Percentiles rank a stretch among this genome's conserved stretches.
Evolutionary conservation across 805 yeast genomes (phyloP).

Genomic region (Komagataella phaffii): DNA sequence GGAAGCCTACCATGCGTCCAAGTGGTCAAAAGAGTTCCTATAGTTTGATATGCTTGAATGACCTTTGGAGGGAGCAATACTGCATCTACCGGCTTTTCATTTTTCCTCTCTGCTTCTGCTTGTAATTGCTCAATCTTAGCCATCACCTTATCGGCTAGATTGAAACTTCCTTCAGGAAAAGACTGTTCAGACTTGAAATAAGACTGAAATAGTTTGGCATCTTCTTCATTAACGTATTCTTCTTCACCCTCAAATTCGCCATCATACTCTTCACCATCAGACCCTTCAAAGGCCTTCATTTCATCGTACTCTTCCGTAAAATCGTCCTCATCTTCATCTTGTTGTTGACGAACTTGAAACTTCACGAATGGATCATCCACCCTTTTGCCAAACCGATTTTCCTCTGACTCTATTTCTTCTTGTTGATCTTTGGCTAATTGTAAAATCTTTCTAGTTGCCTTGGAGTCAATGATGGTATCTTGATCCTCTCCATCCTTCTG

Average conservation of each 20-base stretch:
- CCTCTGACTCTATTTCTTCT: conserved; percentile 73
- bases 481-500: conserved; percentile 29
- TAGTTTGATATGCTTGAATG: conserved; percentile 85
- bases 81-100: conserved; percentile 42
- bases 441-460: conserved; percentile 71
- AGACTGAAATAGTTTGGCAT: conserved; percentile 71
- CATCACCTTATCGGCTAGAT: conserved; percentile 87
- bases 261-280: conserved; percentile 23
- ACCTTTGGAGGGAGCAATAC: conserved; percentile 93
- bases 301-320: conserved; percentile 16
- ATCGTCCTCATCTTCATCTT: conserved; percentile 18
- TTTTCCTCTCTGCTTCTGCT: conserved; percentile 13
- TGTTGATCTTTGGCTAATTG: conserved; percentile 89
- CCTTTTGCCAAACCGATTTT: conserved; percentile 15
- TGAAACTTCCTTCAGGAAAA: conserved; percentile 32
- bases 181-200: conserved; percentile 33
- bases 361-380: conserved; percentile 13
- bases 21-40: conserved; percentile 74
- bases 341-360: conserved; percentile 9
- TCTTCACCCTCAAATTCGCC: conserved; percentile 42
- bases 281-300: conserved; percentile 12
- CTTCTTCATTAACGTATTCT: conserved; percentile 60
- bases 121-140: conserved; percentile 60
- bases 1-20: conserved; percentile 96
- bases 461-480: conserved; percentile 66